Evolutionary conservation across 768 basidiomycete species (phyloP).

Genomic region (Boletellus emodensis): DNA sequence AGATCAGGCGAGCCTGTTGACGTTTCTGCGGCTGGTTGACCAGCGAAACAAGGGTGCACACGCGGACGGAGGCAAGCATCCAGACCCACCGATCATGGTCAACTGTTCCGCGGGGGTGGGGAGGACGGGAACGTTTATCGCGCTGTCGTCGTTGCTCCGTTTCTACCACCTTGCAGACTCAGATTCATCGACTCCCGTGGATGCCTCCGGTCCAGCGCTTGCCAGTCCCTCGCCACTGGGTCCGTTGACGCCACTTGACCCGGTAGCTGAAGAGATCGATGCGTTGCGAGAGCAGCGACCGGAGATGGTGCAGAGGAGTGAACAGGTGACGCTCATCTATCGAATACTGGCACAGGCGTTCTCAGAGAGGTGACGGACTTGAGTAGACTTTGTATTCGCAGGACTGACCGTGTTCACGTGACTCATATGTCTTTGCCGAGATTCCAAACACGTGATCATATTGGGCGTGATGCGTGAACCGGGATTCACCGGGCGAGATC

Average conservation of each 20-base stretch:
- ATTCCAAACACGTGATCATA: too few species aligned
- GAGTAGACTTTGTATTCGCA: neutral
- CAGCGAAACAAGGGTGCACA: conserved; percentile 48
- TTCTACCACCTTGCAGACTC: conserved; percentile 43
- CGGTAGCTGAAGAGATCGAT: conserved; percentile 70
- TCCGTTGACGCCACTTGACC: conserved; percentile 48
- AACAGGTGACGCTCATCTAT: conserved; percentile 66
- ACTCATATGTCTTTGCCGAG: too few species aligned
- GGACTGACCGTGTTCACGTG: too few species aligned
- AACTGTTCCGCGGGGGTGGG: conserved; percentile 89
- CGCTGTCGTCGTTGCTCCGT: conserved; percentile 74
- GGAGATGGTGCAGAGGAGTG: conserved; percentile 73
- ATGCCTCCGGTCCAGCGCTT: conserved; percentile 19
- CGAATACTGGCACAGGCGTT: conserved; percentile 43
- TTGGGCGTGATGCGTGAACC: too few species aligned
- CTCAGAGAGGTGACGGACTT: conserved; percentile 7
- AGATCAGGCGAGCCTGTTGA: conserved; percentile 56
- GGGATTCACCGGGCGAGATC: too few species aligned
- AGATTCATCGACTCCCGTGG: conserved; percentile 21
- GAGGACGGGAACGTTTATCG: conserved; percentile 83
- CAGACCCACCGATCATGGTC: conserved; percentile 75
- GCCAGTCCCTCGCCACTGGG: conserved; percentile 55
- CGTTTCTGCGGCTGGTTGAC: conserved; percentile 65
- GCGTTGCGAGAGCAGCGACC: conserved; percentile 75
- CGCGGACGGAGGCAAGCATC: conserved; percentile 31